phyloP scores from a whole-genome alignment of 2,329 filamentous ascomycete genomes.

The Cucurbitaria berberidis region DNA sequence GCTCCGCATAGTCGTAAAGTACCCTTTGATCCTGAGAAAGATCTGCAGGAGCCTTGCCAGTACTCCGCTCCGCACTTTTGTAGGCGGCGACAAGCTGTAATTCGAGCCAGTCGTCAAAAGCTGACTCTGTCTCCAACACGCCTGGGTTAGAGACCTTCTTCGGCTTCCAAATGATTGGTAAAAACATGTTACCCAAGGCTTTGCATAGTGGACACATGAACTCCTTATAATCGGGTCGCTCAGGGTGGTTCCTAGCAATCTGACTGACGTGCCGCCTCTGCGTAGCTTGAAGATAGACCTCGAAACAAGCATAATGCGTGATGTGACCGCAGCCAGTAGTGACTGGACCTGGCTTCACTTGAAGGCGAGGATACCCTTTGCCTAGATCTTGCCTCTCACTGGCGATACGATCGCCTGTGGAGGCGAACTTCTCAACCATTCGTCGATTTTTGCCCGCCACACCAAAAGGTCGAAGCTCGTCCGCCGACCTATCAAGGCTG shows the following conservation, averaged over 20 bases:
- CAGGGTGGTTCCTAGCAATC: slow-evolving; percentile 92
- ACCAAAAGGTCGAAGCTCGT: slow-evolving; percentile 84
- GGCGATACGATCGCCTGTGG: slow-evolving; percentile 72
- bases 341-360: slow-evolving; percentile 75
- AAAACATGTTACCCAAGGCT: slow-evolving; percentile 90
- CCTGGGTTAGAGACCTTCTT: slow-evolving; percentile 84
- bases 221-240: slow-evolving; percentile 77
- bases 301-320: slow-evolving; percentile 97
- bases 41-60: slow-evolving; percentile 30
- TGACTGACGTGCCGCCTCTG: slow-evolving; percentile 85
- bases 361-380: slow-evolving; percentile 79
- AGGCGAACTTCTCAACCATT: slow-evolving; percentile 75
- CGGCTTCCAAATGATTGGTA: slow-evolving; percentile 94
- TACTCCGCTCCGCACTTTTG: slow-evolving; percentile 49
- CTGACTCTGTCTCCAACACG: slow-evolving; percentile 63
- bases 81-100: slow-evolving; percentile 61
- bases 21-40: slow-evolving; percentile 53
- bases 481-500: slow-evolving; percentile 84
- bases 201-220: slow-evolving; percentile 98
- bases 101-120: slow-evolving; percentile 74
- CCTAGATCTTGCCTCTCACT: slow-evolving; percentile 83
- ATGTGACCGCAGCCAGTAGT: slow-evolving; percentile 95
- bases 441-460: slow-evolving; percentile 86
- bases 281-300: slow-evolving; percentile 86
- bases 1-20: slow-evolving; percentile 59